Conservation (phyloP, 805 yeast genomes). For the Metschnikowia lunata region DNA sequence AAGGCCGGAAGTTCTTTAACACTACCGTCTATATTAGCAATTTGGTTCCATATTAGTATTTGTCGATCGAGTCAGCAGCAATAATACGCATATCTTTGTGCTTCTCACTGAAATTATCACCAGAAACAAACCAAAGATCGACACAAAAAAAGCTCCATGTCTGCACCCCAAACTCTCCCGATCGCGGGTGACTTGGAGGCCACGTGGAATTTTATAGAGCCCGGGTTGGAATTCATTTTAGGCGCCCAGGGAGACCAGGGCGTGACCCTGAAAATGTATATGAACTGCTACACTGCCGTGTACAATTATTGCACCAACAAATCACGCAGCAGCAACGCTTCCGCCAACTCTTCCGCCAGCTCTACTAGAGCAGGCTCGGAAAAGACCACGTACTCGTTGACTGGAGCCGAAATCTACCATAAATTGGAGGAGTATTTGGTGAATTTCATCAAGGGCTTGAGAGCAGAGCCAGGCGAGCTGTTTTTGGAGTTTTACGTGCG, state of each 20-base stretch:
- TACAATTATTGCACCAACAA: slow-evolving; percentile 89
- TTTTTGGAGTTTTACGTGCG: slow-evolving; percentile 35
- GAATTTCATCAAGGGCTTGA: slow-evolving; percentile 50
- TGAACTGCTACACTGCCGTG: slow-evolving; percentile 87
- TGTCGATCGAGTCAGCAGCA: too few relatives aligned
- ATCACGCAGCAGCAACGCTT: slow-evolving; percentile 42
- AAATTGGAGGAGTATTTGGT: slow-evolving; percentile 65
- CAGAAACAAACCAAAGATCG: too few relatives aligned
- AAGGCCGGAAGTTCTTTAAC: too few relatives aligned
- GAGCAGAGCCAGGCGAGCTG: slow-evolving; percentile 36
- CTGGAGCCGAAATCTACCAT: slow-evolving; percentile 86
- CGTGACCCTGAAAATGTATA: slow-evolving; percentile 66
- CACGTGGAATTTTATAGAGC: slow-evolving; percentile 77
- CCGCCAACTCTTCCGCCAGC: slow-evolving; percentile 2
- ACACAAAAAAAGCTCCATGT: slow-evolving; percentile 3
- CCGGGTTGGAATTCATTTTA: slow-evolving; percentile 64
- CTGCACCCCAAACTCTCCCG: slow-evolving; percentile 34
- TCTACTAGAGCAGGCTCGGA: slow-evolving; percentile 11
- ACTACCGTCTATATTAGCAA: too few relatives aligned
- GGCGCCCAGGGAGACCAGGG: slow-evolving; percentile 67
- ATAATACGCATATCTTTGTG: too few relatives aligned
- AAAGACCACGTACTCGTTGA: slow-evolving; percentile 46
- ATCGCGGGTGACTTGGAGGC: slow-evolving; percentile 58
- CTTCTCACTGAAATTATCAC: too few relatives aligned
- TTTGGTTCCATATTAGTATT: too few relatives aligned